phyloP scores from a whole-genome alignment of 306 rosid species.

The Potentilla sterilis region DNA sequence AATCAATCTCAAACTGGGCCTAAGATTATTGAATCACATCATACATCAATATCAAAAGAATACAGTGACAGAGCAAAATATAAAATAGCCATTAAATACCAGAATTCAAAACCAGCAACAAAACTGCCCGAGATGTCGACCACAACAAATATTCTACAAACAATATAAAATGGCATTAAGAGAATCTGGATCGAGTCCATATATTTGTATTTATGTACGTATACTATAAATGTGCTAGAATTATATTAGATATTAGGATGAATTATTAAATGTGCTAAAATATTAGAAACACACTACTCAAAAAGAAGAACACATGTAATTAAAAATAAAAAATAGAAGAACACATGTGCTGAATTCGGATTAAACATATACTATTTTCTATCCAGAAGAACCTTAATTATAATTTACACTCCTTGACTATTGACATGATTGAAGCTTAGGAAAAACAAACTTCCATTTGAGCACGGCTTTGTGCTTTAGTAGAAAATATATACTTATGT shows the following conservation, averaged over 20 bases:
- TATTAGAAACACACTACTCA: not conserved
- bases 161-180: not conserved
- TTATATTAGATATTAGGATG: constrained; percentile 19
- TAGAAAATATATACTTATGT: not conserved
- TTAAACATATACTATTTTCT: not conserved
- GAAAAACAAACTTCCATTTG: constrained; percentile 4
- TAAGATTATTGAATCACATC: constrained; percentile 9
- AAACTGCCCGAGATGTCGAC: constrained; percentile 34
- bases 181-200: constrained; percentile 26
- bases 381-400: constrained; percentile 20
- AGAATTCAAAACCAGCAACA: constrained; percentile 18
- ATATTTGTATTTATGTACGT: not conserved
- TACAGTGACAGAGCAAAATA: not conserved
- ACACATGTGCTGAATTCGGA: constrained; percentile 38
- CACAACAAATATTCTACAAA: constrained; percentile 10
- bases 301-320: constrained; percentile 32
- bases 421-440: constrained; percentile 19
- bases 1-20: no score
- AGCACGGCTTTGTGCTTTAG: constrained; percentile 12
- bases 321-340: not conserved
- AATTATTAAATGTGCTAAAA: not conserved
- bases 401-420: constrained; percentile 15
- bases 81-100: constrained; percentile 15
- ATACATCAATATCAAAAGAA: not conserved
- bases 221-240: constrained; percentile 26